Conservation (phyloP, 192 early-diverging fungal genomes). For the Phlyctochytrium arcticum region DNA sequence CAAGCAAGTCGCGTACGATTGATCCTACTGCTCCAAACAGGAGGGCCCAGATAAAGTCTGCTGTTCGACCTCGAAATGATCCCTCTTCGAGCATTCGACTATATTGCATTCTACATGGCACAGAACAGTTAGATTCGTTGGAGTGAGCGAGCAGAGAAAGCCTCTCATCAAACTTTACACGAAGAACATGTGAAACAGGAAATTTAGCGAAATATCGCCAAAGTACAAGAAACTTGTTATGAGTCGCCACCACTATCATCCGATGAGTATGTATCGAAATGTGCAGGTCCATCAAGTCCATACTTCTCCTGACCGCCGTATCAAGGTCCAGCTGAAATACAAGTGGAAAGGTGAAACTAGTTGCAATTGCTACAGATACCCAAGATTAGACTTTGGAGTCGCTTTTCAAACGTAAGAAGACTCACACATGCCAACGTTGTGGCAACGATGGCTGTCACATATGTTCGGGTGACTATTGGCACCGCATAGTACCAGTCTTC, state of each 20-base stretch:
- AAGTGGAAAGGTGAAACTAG: conserved; percentile 76
- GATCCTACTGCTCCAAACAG: conserved; percentile 57
- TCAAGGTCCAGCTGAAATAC: conserved; percentile 71
- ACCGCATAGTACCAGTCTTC: conserved; percentile 92
- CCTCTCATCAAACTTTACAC: neutral
- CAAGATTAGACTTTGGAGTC: neutral
- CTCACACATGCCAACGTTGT: conserved; percentile 78
- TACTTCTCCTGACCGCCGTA: conserved; percentile 69
- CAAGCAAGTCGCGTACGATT: conserved; percentile 48
- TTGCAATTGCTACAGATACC: conserved; percentile 68
- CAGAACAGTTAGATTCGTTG: neutral
- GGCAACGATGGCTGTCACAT: conserved; percentile 71
- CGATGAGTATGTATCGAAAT: neutral
- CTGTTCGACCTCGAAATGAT: conserved; percentile 80
- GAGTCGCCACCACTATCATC: conserved; percentile 83
- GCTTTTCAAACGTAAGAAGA: neutral
- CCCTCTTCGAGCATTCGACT: conserved; percentile 92
- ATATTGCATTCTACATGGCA: conserved; percentile 63
- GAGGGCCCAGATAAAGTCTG: conserved; percentile 92
- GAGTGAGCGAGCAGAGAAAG: neutral
- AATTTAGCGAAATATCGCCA: conserved; percentile 86
- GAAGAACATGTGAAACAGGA: conserved; percentile 84
- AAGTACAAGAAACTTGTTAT: conserved; percentile 92
- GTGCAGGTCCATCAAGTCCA: neutral
- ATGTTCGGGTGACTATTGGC: conserved; percentile 80